Conservation (phyloP, 768 basidiomycete genomes). For the Leucocoprinus leucothites region DNA sequence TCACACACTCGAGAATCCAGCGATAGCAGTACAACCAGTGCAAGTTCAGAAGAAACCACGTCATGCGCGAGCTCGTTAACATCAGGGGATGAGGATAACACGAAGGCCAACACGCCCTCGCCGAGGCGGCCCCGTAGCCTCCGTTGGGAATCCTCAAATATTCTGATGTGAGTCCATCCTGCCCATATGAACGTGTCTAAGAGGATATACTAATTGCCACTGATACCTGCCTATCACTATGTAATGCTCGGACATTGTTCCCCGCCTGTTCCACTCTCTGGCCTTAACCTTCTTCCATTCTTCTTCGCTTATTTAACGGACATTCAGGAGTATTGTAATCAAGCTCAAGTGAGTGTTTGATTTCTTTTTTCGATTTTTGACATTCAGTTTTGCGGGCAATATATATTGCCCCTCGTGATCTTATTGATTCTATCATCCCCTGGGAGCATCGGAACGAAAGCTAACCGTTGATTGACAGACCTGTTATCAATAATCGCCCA, state of each 20-base stretch:
- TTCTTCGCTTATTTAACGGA: not conserved
- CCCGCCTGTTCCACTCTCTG: not conserved
- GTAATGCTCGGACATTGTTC: not conserved
- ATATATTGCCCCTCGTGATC: not conserved
- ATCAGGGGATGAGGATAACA: not conserved
- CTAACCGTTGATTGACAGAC: not conserved
- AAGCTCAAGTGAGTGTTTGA: slow-evolving; percentile 6
- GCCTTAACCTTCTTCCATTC: not conserved
- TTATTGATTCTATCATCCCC: not conserved
- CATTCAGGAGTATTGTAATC: slow-evolving; percentile 3
- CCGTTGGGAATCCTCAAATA: not conserved
- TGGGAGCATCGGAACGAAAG: not conserved
- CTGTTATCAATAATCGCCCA: not conserved
- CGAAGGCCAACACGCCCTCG: not conserved
- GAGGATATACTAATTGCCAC: not conserved
- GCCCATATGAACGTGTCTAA: not conserved
- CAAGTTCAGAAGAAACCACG: not conserved
- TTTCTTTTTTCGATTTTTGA: not conserved
- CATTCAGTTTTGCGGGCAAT: not conserved
- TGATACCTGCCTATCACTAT: not conserved
- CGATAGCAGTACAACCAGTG: not conserved
- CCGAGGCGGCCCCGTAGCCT: not conserved
- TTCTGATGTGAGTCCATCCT: not conserved
- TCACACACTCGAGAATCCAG: not conserved
- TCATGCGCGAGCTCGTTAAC: not conserved